Percentiles rank a stretch among this genome's conserved stretches.
phyloP scores from a whole-genome alignment of 495 filamentous ascomycete species.

The Trichocladium antarcticum region DNA sequence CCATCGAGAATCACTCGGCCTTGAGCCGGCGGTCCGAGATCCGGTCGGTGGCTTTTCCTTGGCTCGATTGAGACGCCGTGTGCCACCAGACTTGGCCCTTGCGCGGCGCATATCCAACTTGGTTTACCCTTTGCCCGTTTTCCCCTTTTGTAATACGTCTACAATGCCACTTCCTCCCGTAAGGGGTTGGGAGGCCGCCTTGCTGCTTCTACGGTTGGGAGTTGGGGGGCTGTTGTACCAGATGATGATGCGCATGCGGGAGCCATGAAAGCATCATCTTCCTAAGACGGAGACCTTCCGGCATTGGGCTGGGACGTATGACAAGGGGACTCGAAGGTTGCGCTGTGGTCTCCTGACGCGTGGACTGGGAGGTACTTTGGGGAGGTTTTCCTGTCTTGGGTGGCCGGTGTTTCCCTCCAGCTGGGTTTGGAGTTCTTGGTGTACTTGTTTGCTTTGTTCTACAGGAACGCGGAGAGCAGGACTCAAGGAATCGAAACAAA shows the following conservation, averaged over 20 bases:
- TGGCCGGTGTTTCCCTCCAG: not conserved
- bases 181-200: too few relatives aligned
- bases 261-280: not conserved
- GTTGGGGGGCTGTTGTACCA: not conserved
- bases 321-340: slow-evolving; percentile 5
- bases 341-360: not conserved
- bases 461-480: not conserved
- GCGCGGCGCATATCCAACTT: not conserved
- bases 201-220: too few relatives aligned
- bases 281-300: too few relatives aligned
- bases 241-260: not conserved
- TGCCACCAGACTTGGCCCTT: slow-evolving; percentile 2
- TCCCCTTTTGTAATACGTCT: not conserved
- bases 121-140: not conserved
- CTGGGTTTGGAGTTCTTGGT: slow-evolving; percentile 2
- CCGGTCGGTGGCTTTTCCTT: not conserved
- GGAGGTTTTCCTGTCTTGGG: not conserved
- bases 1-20: not conserved
- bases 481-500: too few relatives aligned
- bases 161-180: not conserved
- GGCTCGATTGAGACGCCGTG: not conserved
- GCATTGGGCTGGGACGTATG: not conserved
- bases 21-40: not conserved
- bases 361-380: not conserved
- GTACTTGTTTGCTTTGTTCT: not conserved